Evolutionary conservation across 225 moss, liverwort and hornwort species (phyloP), one percentile per base, ranked within the genome.

Genomic region (Sphagnum contortum): DNA sequence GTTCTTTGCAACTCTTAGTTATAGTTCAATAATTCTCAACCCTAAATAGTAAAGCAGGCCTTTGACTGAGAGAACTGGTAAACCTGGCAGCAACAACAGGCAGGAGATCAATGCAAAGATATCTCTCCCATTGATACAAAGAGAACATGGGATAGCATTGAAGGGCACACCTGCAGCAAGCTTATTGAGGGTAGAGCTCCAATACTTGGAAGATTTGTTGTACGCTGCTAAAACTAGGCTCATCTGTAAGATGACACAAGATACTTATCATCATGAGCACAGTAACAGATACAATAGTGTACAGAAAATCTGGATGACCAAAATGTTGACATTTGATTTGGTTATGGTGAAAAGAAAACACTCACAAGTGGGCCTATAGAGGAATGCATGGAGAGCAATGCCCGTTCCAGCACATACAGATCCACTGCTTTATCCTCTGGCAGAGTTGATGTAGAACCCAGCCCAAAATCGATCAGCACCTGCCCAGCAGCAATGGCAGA

Each of bases 341-440:
- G 29, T 29, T 29, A 50, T 64, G 9, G 8, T 48, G 11, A 13
- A 14, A 12, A 60, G 5, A 47, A 50, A 12, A 44, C 48, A 70
- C 94, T 89, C 68, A 94, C 94, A 77, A 88, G 77, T 70, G 90
- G 84, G 62, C 92, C 92, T 13, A 81, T 92, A 14, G 84, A 82
- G 44, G 95, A 95, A 71, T 95, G 95, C 69, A 92, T 86, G 49
- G 95, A 88, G 61, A 83, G 82, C 63, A 92, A 79, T 55, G 95
- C 95, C 47, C 95, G 89, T 72, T 92, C 95, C 66, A 95, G 74
- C 49, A 95, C 95, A 60, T 95, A 92, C 3, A 95, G 83, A 73
- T 95, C 92, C 56, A 95, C 95, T 50, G 89, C 95, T 72, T 95
- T 95, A 65, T 95, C 92, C 72, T 95, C 95, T 64, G 95, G 88